Evolutionary conservation across 2,329 filamentous ascomycete genomes (phyloP), one percentile per base, ranked within the genome.

Genomic region (Colletotrichum eleusines): DNA sequence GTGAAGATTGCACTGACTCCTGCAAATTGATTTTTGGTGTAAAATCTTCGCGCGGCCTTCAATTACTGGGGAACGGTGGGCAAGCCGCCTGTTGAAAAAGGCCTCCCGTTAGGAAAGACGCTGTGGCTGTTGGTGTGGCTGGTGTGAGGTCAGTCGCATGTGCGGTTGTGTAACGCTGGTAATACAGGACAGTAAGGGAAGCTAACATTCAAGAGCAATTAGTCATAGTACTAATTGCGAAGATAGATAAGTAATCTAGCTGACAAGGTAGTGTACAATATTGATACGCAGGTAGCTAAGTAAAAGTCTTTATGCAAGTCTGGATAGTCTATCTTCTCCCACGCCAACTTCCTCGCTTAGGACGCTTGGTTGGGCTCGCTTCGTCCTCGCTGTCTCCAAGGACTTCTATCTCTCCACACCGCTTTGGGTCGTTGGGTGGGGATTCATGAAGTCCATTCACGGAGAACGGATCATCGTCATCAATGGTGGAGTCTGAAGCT

Each of bases 351-450:
- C 50, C 50, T 33, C 16, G 28, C 8, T 53, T 53, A 7, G 50
- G 50, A 7, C 50, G 50, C 50, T 53, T 53, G 6, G 50, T 53
- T 11, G 6, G 50, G 50, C 50, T 53, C 3, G 28, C 50, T 53
- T 11, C 50, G 28, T 53, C 28, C 5, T 53, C 16, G 50, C 50
- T 53, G 16, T 53, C 50, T 8, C 8, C 6, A 53, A 53, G 28
- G 28, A 53, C 50, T 53, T 53, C 50, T 53, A 53, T 53, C 50
- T 53, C 50, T 33, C 50, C 28, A 53, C 14, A 8, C 50, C 50
- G 50, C 50, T 53, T 33, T 20, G 6, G 4, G 50, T 11, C 28
- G 28, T 53, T 53, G 2, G 26, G 26, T 53, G 5, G 51, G 33
- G n/a, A 33, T 38, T 55, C n/a, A 40, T 55, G n/a, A 55, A 55